Base-by-base conservation (phyloP, 1,284 basidiomycete genomes). In the Neonothopanus nambi region DNA sequence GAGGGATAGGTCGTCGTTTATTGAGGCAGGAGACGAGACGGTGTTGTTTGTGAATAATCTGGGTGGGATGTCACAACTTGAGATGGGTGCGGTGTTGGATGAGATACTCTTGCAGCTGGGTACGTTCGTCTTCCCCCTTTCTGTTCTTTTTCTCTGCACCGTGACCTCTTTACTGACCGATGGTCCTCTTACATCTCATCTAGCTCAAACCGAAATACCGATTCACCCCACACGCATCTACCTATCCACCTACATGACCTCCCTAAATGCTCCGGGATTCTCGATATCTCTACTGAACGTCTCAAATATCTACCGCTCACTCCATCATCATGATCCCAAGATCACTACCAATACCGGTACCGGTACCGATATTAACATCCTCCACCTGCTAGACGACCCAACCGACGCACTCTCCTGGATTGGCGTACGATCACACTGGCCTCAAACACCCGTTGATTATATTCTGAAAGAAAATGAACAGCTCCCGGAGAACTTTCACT, bases 1-100 rank as follows among this genome's bases (percentile, higher is more conserved):
- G 6, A 36, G 40, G 3, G 46, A 45, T 28, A 45, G 13, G 30
- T 33, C 30, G 30, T 40, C 44, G 15, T 49, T 48, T 11, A 36
- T 55, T 8, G 24, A 33, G 40, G 38, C 40, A 24, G 57, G 54
- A 11, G 71, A 73, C 56, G 72, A 73, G 30, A 67, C 64, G 15
- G 73, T 74, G 48, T 63, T 73, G 20, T 80, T 82, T 54, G 62
- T 83, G 49, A 84, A 84, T 60, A 84, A 83, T 58, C 68, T 84
- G 15, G 79, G 81, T 42, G 81, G 81, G 2, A 70, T 82, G 61
- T 79, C 76, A 21, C 70, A 73, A 60, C 65, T 84, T 35, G 80
- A 84, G 62, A 76, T 82, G 70, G 71, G 75, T 24, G 78, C 79
- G 15, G 57, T 81, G 17, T 62, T 76, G 18, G 71, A 76, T 38